Evolutionary conservation across 306 rosid genomes (phyloP), one percentile per base, ranked within the genome.

Genomic region (Sicyos edulis): DNA sequence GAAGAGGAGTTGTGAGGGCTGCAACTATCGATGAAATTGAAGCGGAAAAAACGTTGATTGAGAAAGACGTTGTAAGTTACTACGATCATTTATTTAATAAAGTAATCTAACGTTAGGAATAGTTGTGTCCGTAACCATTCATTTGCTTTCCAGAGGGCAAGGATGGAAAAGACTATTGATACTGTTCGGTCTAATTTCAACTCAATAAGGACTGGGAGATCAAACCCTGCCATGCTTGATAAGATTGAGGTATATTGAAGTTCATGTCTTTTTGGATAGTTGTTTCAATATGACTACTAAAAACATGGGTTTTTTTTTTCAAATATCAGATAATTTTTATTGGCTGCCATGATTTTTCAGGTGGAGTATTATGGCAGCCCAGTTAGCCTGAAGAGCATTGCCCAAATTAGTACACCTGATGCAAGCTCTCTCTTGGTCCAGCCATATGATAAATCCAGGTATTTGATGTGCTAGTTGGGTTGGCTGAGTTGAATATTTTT

Each of bases 381-480:
- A 10, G 96, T 86, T 75, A 83, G 88, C 88, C 85, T 95, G 89
- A 95, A 95, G 86, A 87, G 84, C 86, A 88, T 95, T 71, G 99
- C 99, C 79, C 97, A 95, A 86, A 86, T 95, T 71, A 95, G 92
- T 82, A 82, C 95, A 71, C 97, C 96, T 52, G 99, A 95, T 82
- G 86, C 88, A 44, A 83, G 86, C 75, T 95, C 97, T 74, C 86
- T 95, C 74, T 72, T 91, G 85, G 80, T 95, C 68, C 88, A 88
- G 79, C 99, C 99, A 7, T 95, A 89, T 34, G 99, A 95, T 86
- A 91, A 91, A 77, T 89, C 99, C 79, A 88, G 97, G 99, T 91
- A 86, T 68, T 72, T 20, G 63, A 40, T 77, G 24, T 64, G 78
- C 77, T 49, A 17, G 52, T 80, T 32, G 67, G 12, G 51, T 80